Conservation (phyloP, 805 yeast species). For the Candida dajiaensis region DNA sequence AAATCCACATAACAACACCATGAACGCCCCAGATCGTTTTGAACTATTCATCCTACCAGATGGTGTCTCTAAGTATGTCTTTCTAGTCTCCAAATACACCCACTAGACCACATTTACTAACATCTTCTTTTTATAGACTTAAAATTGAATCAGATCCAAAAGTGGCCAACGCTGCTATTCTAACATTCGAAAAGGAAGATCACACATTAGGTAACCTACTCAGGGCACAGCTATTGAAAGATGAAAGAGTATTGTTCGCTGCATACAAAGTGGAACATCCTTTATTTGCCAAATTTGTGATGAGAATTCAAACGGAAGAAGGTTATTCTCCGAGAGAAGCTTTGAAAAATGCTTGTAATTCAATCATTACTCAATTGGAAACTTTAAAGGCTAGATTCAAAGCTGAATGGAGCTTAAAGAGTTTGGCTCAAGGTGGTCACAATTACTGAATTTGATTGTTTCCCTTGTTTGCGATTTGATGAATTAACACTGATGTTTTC, state of each 20-base stretch:
- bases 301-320: conserved; percentile 94
- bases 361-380: conserved; percentile 74
- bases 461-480: background rate
- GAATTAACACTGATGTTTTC: background rate
- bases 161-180: conserved; percentile 89
- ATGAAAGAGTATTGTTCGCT: conserved; percentile 86
- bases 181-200: conserved; percentile 94
- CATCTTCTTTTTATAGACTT: conserved; percentile 36
- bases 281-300: conserved; percentile 86
- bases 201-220: conserved; percentile 92
- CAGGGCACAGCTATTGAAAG: conserved; percentile 79
- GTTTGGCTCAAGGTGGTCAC: conserved; percentile 44
- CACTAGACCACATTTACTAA: conserved; percentile 9
- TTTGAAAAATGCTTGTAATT: conserved; percentile 80
- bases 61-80: conserved; percentile 82
- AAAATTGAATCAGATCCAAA: conserved; percentile 89
- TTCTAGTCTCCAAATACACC: no score
- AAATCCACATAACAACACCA: conserved; percentile 22
- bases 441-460: background rate
- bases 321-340: conserved; percentile 92
- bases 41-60: conserved; percentile 96
- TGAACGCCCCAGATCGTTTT: conserved; percentile 99
- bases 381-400: conserved; percentile 71
- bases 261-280: conserved; percentile 99
- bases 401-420: conserved; percentile 90